These are phyloP conservation scores for Rhodamnia rubescens DNA, from an alignment of 345 rosid genomes.

Conservation along the genomic window DNA sequence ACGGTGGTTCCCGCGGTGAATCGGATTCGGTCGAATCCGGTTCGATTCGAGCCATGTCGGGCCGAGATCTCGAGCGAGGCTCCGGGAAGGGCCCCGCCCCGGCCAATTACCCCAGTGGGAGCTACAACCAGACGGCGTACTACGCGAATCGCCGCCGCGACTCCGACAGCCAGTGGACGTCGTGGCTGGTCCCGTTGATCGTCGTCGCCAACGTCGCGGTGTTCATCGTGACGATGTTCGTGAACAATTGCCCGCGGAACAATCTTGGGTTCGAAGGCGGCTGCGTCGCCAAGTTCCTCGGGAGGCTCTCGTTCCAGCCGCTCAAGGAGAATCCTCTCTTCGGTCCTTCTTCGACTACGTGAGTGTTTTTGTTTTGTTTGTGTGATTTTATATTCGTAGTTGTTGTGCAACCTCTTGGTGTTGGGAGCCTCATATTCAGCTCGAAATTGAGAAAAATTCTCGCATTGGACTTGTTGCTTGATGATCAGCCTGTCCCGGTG, in stretches of 20 bases:
- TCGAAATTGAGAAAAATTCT: neutral
- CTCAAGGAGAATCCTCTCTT: slow-evolving; percentile 82
- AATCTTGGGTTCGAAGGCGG: slow-evolving; percentile 17
- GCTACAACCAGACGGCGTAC: slow-evolving; percentile 8
- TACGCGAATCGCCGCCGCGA: slow-evolving; percentile 13
- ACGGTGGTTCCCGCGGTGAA: too few species aligned
- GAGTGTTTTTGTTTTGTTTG: slow-evolving; percentile 6
- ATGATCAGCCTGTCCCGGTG: neutral
- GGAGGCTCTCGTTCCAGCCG: slow-evolving; percentile 84
- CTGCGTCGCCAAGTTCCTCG: slow-evolving; percentile 70
- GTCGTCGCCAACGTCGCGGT: slow-evolving; percentile 65
- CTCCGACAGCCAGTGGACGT: slow-evolving; percentile 58
- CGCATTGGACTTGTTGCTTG: neutral
- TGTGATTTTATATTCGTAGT: neutral
- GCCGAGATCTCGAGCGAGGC: slow-evolving; percentile 63
- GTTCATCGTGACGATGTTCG: slow-evolving; percentile 62
- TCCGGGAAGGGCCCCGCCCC: neutral
- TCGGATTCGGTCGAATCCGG: neutral
- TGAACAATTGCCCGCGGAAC: slow-evolving; percentile 80
- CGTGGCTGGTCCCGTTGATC: slow-evolving; percentile 81
- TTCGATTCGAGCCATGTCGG: slow-evolving; percentile 1
- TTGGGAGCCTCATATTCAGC: neutral
- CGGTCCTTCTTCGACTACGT: slow-evolving; percentile 89
- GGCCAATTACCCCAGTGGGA: neutral
- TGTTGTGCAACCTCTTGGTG: neutral